Base-by-base conservation (phyloP, 176 grass and related monocot genomes). In the Olyra latifolia region DNA sequence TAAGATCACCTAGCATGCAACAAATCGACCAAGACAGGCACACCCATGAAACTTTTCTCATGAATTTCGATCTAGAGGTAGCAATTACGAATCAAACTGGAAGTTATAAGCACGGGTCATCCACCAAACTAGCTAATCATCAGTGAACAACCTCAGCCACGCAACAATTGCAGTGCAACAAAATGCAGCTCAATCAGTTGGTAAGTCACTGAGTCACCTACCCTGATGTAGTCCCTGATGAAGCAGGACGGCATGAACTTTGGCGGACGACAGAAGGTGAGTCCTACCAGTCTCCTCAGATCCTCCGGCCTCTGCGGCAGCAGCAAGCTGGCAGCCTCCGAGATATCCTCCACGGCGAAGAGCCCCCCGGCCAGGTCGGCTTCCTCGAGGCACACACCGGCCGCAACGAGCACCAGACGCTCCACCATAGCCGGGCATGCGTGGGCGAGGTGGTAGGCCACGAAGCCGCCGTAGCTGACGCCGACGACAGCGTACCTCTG, bases 381-480 rank as follows among this genome's bases (percentile, higher is more conserved):
- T 46, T 93, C 95, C 83, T 98, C 85, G 12, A 98, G 76, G 85
- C 94, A 97, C 25, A 97, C 91, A 10, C 91, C 91, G 12, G 91
- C 85, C 8, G 82, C 84, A 9, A 91, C 48, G 5, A 97, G 83
- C 27, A 90, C 82, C 85, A 94, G 79, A 20, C 90, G 82, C 47
- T 94, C 91, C 30, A 94, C 89, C 20, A 80, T 66, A 32, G 78
- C 75, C 2, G 94, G 89, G 75, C 80, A 90, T 19, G 87, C 80
- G 50, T 86, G 89, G 38, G 91, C 87, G 47, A 97, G 86, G 61
- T 79, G 87, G 85, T 94, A 97, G 0, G 89, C 94, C 4, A 97
- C 89, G 81, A 97, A 97, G 25, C 91, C 94, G 17, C 94, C 94
- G 47, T 97, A 97, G 85, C 91, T 97, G 35, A 88, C 74, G 13